Conservation (phyloP, 495 filamentous ascomycete genomes). For the Neurospora sublineolata region DNA sequence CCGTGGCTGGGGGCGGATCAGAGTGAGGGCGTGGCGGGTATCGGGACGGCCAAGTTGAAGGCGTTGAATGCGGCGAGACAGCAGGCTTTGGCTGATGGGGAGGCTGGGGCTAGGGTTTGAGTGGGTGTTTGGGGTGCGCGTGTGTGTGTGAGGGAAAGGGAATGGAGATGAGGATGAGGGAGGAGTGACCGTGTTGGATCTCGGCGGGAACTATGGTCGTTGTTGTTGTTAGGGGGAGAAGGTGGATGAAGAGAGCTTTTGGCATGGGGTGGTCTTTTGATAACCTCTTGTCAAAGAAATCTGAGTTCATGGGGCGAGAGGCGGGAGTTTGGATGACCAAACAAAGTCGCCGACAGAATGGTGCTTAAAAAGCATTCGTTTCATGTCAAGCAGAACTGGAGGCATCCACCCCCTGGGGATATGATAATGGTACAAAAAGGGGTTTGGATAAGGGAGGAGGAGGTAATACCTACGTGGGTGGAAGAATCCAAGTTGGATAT, state of each 20-base stretch:
- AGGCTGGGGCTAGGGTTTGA: not conserved
- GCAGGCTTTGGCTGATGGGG: conserved; percentile 11
- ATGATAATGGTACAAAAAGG: not conserved
- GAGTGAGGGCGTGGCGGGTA: conserved; percentile 64
- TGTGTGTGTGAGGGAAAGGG: not conserved
- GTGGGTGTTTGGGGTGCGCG: not conserved
- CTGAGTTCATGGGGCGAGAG: not conserved
- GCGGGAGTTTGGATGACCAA: not conserved
- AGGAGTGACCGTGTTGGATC: not conserved
- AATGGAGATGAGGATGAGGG: not conserved
- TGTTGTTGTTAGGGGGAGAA: not conserved
- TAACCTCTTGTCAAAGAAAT: not conserved
- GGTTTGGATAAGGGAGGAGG: not conserved
- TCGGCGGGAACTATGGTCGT: not conserved
- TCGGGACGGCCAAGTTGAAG: conserved; percentile 81
- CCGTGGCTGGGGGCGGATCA: conserved; percentile 87
- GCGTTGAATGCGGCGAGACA: conserved; percentile 46
- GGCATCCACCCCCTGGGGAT: not conserved
- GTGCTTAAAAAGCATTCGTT: not conserved
- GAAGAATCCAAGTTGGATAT: not conserved
- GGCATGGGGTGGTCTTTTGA: not conserved
- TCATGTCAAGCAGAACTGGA: not conserved
- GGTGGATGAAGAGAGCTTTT: not conserved
- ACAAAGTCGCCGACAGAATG: not conserved
- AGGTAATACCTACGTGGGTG: not conserved